phyloP scores from a whole-genome alignment of 768 basidiomycete species.

The Tulasnella sp. region DNA sequence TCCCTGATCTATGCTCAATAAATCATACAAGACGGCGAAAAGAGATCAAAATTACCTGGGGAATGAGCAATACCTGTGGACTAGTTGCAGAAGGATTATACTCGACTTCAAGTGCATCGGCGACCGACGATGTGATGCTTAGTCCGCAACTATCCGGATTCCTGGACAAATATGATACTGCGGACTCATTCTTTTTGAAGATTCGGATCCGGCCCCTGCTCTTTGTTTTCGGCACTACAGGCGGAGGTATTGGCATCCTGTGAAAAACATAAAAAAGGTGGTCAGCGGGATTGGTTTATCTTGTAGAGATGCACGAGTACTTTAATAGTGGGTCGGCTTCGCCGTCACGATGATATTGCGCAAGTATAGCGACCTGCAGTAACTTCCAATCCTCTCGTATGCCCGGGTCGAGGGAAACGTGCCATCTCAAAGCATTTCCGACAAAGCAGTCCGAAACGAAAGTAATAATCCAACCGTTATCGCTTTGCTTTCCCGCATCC shows the following conservation, averaged over 20 bases:
- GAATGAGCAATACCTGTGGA: not conserved
- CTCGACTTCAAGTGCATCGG: not conserved
- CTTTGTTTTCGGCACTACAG: not conserved
- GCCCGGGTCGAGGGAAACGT: not conserved
- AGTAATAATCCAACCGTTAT: not conserved
- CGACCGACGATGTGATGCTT: not conserved
- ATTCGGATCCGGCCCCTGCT: not conserved
- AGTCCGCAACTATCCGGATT: not conserved
- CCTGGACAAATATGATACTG: not conserved
- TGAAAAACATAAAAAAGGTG: not conserved
- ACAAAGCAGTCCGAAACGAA: not conserved
- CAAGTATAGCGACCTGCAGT: not conserved
- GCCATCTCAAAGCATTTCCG: slow-evolving; percentile 4
- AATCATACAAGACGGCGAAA: not conserved
- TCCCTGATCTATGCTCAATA: not conserved
- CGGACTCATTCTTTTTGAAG: not conserved
- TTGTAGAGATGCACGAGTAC: no score
- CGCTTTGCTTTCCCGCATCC: not conserved
- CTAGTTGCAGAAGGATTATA: not conserved
- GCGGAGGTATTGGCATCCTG: not conserved
- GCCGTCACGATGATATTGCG: not conserved
- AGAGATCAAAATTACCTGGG: not conserved
- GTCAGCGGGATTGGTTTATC: not conserved
- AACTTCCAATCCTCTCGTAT: not conserved
- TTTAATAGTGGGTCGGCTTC: no score